Conservation (phyloP, 2,329 filamentous ascomycete species). For the Fusarium subtropicale region DNA sequence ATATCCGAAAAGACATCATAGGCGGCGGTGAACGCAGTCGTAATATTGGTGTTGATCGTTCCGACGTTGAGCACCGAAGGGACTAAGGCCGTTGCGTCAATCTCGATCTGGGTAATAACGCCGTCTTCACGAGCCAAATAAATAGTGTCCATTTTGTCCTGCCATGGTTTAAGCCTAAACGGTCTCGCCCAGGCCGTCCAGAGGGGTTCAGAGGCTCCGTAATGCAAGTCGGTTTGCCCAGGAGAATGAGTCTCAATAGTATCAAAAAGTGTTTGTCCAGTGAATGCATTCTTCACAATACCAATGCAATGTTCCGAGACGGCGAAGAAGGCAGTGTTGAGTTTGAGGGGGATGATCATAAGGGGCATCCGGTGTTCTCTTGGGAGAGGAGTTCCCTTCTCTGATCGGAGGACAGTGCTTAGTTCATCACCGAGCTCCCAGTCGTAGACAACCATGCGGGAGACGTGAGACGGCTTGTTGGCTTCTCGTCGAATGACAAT, state of each 20-base stretch:
- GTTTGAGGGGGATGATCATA: constrained; percentile 77
- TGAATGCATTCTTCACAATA: constrained; percentile 66
- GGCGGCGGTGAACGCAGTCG: constrained; percentile 84
- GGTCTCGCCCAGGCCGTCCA: constrained; percentile 91
- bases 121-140: constrained; percentile 93
- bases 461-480: constrained; percentile 42
- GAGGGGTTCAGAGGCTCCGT: constrained; percentile 64
- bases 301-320: constrained; percentile 71
- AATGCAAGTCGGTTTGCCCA: constrained; percentile 58
- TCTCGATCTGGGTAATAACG: constrained; percentile 77
- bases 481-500: constrained; percentile 62
- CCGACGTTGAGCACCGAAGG: constrained; percentile 70
- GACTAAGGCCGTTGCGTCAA: constrained; percentile 68
- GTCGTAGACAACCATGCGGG: constrained; percentile 68
- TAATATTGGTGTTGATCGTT: constrained; percentile 76
- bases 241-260: constrained; percentile 57
- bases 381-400: constrained; percentile 63
- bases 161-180: constrained; percentile 72
- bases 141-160: constrained; percentile 77
- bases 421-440: constrained; percentile 68
- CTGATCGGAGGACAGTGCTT: constrained; percentile 57
- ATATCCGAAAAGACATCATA: constrained; percentile 77
- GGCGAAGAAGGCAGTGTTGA: constrained; percentile 76
- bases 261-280: constrained; percentile 62
- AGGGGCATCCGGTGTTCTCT: constrained; percentile 70